Evolutionary conservation across 1,284 basidiomycete species (phyloP).

Genomic region (Mycena citricolor): DNA sequence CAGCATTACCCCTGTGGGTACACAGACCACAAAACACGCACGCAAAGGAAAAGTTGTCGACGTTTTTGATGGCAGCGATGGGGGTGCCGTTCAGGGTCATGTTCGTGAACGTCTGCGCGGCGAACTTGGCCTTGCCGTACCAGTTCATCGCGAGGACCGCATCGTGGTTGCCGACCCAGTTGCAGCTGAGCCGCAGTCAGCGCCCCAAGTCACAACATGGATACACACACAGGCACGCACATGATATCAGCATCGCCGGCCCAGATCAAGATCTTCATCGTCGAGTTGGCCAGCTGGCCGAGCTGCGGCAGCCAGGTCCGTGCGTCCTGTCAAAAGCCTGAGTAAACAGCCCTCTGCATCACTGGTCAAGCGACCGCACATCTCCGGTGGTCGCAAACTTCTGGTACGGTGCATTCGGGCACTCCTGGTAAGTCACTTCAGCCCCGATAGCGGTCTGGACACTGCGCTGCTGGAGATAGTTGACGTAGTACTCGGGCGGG

Average conservation of each 20-base stretch:
- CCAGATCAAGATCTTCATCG: conserved; percentile 61
- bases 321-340: conserved; percentile 43
- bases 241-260: conserved; percentile 67
- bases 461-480: conserved; percentile 39
- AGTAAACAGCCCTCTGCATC: neutral
- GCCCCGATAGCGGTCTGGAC: conserved; percentile 52
- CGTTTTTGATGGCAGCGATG: conserved; percentile 59
- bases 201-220: too few species aligned
- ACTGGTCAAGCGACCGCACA: too few species aligned
- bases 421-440: conserved; percentile 46
- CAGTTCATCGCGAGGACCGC: conserved; percentile 61
- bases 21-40: conserved; percentile 40
- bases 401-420: conserved; percentile 40
- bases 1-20: conserved; percentile 33
- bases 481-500: conserved; percentile 56
- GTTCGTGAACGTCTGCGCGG: conserved; percentile 52
- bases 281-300: conserved; percentile 48
- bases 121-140: conserved; percentile 52
- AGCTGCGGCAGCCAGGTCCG: conserved; percentile 54
- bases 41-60: conserved; percentile 67
- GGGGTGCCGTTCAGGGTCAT: conserved; percentile 52
- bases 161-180: conserved; percentile 61
- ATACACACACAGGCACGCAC: conserved; percentile 32
- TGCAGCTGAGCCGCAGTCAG: conserved; percentile 45
- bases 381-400: conserved; percentile 46